Percentiles rank a stretch among this genome's conserved stretches.
phyloP scores from a whole-genome alignment of 352 stramenopile species.

The Nothophytophthora sp. region DNA sequence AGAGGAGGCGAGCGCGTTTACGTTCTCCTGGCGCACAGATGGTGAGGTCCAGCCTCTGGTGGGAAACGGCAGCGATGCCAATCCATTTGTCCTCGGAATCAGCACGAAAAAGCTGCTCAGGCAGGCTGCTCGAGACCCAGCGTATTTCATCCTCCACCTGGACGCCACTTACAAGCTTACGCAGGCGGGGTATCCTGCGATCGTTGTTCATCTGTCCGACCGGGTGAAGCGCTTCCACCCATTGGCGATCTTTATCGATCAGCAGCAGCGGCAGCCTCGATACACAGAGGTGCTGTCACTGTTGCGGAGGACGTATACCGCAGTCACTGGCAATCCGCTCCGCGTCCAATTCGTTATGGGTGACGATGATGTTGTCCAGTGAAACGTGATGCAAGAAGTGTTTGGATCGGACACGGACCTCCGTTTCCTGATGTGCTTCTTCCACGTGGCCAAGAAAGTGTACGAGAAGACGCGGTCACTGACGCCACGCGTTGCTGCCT shows the following conservation, averaged over 20 bases:
- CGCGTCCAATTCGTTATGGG: slow-evolving; percentile 14
- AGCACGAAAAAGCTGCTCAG: slow-evolving; percentile 13
- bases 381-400: slow-evolving; percentile 15
- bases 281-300: not conserved
- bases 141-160: slow-evolving; percentile 19
- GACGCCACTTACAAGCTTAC: slow-evolving; percentile 33
- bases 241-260: slow-evolving; percentile 20
- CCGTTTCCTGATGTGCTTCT: slow-evolving; percentile 22
- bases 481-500: not conserved
- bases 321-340: not conserved
- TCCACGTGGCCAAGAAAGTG: slow-evolving; percentile 17
- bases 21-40: slow-evolving; percentile 1
- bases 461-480: slow-evolving; percentile 8
- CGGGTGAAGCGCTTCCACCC: slow-evolving; percentile 15
- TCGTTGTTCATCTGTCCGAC: slow-evolving; percentile 25
- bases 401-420: not conserved
- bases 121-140: not conserved
- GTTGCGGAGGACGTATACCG: not conserved
- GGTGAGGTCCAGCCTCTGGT: not conserved
- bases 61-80: slow-evolving; percentile 8
- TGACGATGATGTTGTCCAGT: slow-evolving; percentile 20
- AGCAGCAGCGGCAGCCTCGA: slow-evolving; percentile 10
- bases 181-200: slow-evolving; percentile 13
- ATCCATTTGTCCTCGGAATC: slow-evolving; percentile 10
- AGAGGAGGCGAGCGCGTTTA: slow-evolving; percentile 11